A percentile compares a stretch with the other conserved stretches of the same genome.
phyloP scores from a whole-genome alignment of 2,329 filamentous ascomycete species.

The Colletotrichum zoysiae region DNA sequence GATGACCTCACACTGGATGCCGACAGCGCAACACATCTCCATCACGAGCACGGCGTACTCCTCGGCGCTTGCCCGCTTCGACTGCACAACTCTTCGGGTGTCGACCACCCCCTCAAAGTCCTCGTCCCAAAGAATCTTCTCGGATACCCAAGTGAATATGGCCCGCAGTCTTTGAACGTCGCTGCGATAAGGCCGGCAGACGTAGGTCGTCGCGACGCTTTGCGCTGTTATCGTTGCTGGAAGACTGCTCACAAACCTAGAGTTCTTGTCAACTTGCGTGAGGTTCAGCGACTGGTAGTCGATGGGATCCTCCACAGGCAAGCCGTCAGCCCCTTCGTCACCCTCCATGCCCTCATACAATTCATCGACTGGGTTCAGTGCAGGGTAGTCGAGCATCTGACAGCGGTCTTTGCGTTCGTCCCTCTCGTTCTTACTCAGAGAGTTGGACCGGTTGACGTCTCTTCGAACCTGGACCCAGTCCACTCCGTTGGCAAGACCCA shows the following conservation, averaged over 20 bases:
- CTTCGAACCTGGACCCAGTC: slow-evolving; percentile 99
- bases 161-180: slow-evolving; percentile 93
- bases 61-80: slow-evolving; percentile 85
- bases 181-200: slow-evolving; percentile 93
- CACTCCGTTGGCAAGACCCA: slow-evolving; percentile 72
- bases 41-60: slow-evolving; percentile 90
- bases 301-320: slow-evolving; percentile 83
- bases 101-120: slow-evolving; percentile 90
- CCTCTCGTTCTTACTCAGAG: slow-evolving; percentile 88
- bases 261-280: slow-evolving; percentile 92
- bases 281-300: slow-evolving; percentile 87
- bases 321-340: slow-evolving; percentile 88
- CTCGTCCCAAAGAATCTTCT: slow-evolving; percentile 95
- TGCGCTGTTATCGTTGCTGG: slow-evolving; percentile 85
- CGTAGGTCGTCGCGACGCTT: slow-evolving; percentile 87
- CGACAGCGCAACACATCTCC: slow-evolving; percentile 94
- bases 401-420: slow-evolving; percentile 88
- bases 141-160: slow-evolving; percentile 98
- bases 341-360: slow-evolving; percentile 87
- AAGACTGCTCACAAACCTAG: slow-evolving; percentile 87
- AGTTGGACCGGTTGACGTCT: slow-evolving; percentile 96
- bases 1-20: slow-evolving; percentile 88
- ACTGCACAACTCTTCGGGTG: slow-evolving; percentile 84
- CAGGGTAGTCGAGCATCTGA: slow-evolving; percentile 92
- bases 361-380: slow-evolving; percentile 90